phyloP scores from a whole-genome alignment of 768 basidiomycete genomes.

The Xanthoconium purpureum region DNA sequence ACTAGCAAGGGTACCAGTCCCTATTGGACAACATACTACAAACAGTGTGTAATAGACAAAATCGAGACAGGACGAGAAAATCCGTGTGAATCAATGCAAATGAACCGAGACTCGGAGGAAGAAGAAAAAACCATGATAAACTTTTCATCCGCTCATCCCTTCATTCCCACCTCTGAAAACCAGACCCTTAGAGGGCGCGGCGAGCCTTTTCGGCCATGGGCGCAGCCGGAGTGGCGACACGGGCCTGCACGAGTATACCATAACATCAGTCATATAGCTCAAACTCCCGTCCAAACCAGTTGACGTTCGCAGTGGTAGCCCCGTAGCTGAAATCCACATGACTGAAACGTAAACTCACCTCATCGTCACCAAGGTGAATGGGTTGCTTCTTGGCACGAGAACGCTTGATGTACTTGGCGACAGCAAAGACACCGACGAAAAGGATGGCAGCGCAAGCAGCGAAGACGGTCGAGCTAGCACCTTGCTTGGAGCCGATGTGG shows the following conservation, averaged over 20 bases:
- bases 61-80: slow-evolving; percentile 10
- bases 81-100: slow-evolving; percentile 22
- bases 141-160: not conserved
- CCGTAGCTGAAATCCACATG: slow-evolving; percentile 9
- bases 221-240: slow-evolving; percentile 14
- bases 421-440: slow-evolving; percentile 32
- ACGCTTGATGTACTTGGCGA: slow-evolving; percentile 36
- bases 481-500: slow-evolving; percentile 31
- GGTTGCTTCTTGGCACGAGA: slow-evolving; percentile 33
- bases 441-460: slow-evolving; percentile 37
- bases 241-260: slow-evolving; percentile 11
- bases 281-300: slow-evolving; percentile 2
- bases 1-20: slow-evolving; percentile 24
- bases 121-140: slow-evolving; percentile 1
- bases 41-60: slow-evolving; percentile 10
- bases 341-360: slow-evolving; percentile 28
- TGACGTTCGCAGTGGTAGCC: slow-evolving; percentile 5
- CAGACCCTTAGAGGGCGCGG: slow-evolving; percentile 22
- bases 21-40: slow-evolving; percentile 17
- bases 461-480: slow-evolving; percentile 32
- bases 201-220: slow-evolving; percentile 31
- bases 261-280: slow-evolving; percentile 6
- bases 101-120: slow-evolving; percentile 4
- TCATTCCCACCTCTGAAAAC: not conserved
- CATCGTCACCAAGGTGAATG: slow-evolving; percentile 37